Evolutionary conservation across 306 rosid genomes (phyloP).

Genomic region (Hippophae tibetana): DNA sequence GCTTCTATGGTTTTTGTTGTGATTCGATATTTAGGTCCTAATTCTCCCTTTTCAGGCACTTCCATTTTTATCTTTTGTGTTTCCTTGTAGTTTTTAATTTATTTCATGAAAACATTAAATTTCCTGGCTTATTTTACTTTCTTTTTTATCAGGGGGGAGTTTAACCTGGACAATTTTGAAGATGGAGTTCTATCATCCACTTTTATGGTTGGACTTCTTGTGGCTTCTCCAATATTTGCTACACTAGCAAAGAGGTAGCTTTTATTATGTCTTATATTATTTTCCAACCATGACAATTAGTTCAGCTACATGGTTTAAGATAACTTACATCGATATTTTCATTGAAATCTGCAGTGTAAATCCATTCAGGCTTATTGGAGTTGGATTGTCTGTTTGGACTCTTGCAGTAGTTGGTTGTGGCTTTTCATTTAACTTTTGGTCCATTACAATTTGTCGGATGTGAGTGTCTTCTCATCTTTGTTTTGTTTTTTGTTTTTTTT

Average conservation of each 20-base stretch:
- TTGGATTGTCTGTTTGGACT: slow-evolving; percentile 84
- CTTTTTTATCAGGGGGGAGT: slow-evolving; percentile 53
- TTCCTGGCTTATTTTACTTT: slow-evolving; percentile 9
- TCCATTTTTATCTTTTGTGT: slow-evolving; percentile 1
- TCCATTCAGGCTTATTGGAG: slow-evolving; percentile 82
- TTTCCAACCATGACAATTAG: neutral
- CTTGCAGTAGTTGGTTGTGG: slow-evolving; percentile 52
- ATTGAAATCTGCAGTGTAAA: slow-evolving; percentile 42
- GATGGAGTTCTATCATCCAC: slow-evolving; percentile 88
- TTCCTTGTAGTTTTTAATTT: neutral
- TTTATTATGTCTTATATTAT: neutral
- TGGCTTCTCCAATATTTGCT: slow-evolving; percentile 88
- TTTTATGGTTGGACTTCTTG: slow-evolving; percentile 89
- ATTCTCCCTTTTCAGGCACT: too few relatives aligned
- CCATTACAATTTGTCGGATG: slow-evolving; percentile 72
- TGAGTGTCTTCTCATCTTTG: slow-evolving; percentile 28
- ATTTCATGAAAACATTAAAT: neutral
- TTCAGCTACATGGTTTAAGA: neutral
- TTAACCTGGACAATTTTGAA: slow-evolving; percentile 71
- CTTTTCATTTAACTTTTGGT: slow-evolving; percentile 61
- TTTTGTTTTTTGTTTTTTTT: slow-evolving; percentile 6
- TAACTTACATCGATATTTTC: too few relatives aligned
- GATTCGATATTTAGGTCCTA: too few relatives aligned
- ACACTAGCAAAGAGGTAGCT: slow-evolving; percentile 71
- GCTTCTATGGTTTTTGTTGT: too few relatives aligned